Conservation (phyloP, 768 basidiomycete genomes). For the Gautieria morchelliformis region DNA sequence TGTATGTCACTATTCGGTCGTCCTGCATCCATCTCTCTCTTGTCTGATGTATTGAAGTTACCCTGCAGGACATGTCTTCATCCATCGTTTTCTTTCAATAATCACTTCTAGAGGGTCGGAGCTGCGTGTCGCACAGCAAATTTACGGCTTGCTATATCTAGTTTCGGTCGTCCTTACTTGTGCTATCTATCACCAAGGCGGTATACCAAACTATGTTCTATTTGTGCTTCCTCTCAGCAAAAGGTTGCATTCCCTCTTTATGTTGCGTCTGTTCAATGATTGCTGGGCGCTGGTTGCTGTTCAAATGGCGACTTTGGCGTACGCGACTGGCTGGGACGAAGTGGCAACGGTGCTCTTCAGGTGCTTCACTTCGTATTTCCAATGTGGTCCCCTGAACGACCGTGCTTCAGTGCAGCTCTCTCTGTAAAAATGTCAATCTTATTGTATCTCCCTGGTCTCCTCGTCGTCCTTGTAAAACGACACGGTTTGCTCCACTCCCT, state of each 20-base stretch:
- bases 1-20: constrained; percentile 40
- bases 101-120: constrained; percentile 54
- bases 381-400: not conserved
- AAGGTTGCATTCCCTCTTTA: constrained; percentile 87
- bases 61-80: constrained; percentile 85
- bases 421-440: constrained; percentile 94
- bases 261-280: constrained; percentile 90
- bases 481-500: constrained; percentile 46
- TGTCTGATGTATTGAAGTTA: constrained; percentile 45
- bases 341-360: constrained; percentile 62
- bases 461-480: constrained; percentile 73
- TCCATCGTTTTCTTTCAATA: constrained; percentile 61
- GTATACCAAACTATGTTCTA: constrained; percentile 62
- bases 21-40: constrained; percentile 2
- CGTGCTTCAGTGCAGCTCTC: constrained; percentile 51
- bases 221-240: constrained; percentile 80
- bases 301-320: constrained; percentile 58
- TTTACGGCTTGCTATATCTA: constrained; percentile 72
- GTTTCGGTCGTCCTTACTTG: constrained; percentile 53
- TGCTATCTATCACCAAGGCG: constrained; percentile 54
- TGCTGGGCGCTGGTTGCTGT: constrained; percentile 70
- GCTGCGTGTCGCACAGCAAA: constrained; percentile 58
- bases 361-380: constrained; percentile 31
- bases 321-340: constrained; percentile 49
- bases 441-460: constrained; percentile 80